phyloP scores from a whole-genome alignment of 1,284 basidiomycete species.

The Cutaneotrichosporon sp. region DNA sequence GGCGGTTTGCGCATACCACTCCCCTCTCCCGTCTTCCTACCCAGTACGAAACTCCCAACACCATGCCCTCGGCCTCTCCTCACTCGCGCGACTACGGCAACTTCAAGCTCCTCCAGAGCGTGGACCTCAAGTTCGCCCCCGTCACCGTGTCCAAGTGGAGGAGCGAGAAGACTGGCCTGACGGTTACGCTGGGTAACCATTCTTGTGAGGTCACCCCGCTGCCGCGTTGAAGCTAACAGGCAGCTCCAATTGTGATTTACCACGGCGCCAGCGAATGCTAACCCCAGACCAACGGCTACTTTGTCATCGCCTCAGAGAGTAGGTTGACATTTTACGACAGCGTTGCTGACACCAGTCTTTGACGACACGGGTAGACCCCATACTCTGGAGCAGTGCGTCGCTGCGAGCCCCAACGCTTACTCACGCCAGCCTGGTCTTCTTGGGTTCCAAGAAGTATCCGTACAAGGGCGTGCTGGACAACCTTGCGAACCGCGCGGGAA shows the following conservation, averaged over 20 bases:
- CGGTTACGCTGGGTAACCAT: slow-evolving; percentile 58
- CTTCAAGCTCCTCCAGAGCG: slow-evolving; percentile 42
- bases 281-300: slow-evolving; percentile 80
- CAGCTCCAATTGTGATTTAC: slow-evolving; percentile 35
- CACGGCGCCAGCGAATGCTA: not conserved
- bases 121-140: slow-evolving; percentile 45
- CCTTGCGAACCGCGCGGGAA: slow-evolving; percentile 94
- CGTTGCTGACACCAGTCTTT: slow-evolving; percentile 58
- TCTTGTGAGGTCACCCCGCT: slow-evolving; percentile 56
- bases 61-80: slow-evolving; percentile 10
- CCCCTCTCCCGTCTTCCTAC: not conserved
- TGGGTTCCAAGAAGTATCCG: slow-evolving; percentile 90
- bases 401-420: too few species aligned
- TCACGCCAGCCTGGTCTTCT: slow-evolving; percentile 68
- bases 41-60: not conserved
- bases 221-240: not conserved
- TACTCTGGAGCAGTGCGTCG: slow-evolving; percentile 69
- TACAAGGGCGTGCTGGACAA: slow-evolving; percentile 97
- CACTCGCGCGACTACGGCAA: slow-evolving; percentile 32
- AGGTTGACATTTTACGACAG: slow-evolving; percentile 31
- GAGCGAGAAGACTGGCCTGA: slow-evolving; percentile 48
- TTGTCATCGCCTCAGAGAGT: slow-evolving; percentile 90
- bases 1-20: not conserved
- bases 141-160: slow-evolving; percentile 46
- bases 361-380: slow-evolving; percentile 90